A percentile compares a stretch with the other conserved stretches of the same genome.
Evolutionary conservation across 768 basidiomycete genomes (phyloP).

Genomic region (Boletales sp.): DNA sequence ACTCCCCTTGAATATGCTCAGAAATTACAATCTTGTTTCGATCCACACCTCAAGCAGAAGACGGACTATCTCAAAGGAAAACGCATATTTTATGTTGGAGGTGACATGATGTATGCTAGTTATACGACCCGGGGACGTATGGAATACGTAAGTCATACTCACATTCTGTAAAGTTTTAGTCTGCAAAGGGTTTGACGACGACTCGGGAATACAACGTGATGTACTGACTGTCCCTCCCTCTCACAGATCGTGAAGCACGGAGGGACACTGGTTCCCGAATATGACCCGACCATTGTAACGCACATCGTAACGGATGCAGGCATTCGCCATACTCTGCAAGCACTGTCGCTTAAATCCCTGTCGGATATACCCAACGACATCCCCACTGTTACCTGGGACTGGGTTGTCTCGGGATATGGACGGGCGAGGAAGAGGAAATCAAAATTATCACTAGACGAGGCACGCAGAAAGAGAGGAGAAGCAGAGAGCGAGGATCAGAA

Average conservation of each 20-base stretch:
- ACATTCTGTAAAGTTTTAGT: too few species aligned
- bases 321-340: constrained; percentile 25
- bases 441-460: constrained; percentile 4
- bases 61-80: constrained; percentile 46
- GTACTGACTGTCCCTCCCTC: constrained; percentile 3
- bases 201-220: too few species aligned
- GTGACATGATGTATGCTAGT: constrained; percentile 53
- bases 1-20: constrained; percentile 54
- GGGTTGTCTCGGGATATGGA: constrained; percentile 46
- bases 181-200: too few species aligned
- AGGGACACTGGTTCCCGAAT: constrained; percentile 56
- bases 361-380: constrained; percentile 62
- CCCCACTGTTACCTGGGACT: constrained; percentile 61
- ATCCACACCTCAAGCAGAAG: constrained; percentile 17
- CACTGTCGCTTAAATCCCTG: constrained; percentile 48
- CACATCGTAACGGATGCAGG: constrained; percentile 59
- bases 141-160: constrained; percentile 49
- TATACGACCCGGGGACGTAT: constrained; percentile 52
- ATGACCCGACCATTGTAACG: constrained; percentile 54
- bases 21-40: constrained; percentile 37
- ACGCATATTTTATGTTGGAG: constrained; percentile 56
- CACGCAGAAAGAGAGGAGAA: constrained; percentile 10
- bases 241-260: constrained; percentile 61
- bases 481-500: not conserved
- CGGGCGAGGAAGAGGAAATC: constrained; percentile 16